phyloP scores from a whole-genome alignment of 2,329 filamentous ascomycete genomes.

The Calonectria montana region DNA sequence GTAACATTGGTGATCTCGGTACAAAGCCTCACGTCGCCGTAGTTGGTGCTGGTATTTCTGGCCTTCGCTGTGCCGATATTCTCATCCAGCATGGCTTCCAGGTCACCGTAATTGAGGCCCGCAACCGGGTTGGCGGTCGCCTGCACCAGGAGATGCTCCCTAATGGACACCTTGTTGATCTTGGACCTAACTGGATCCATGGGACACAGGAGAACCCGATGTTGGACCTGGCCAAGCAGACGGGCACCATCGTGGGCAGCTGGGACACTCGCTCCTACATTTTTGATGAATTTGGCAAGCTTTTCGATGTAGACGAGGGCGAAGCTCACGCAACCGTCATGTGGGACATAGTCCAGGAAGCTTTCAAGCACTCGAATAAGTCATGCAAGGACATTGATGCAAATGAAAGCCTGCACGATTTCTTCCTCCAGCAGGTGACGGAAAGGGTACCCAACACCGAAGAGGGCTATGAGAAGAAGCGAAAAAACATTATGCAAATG shows the following conservation, averaged over 20 bases:
- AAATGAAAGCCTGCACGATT: constrained; percentile 63
- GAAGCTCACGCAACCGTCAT: constrained; percentile 63
- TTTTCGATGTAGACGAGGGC: constrained; percentile 59
- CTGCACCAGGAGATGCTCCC: constrained; percentile 63
- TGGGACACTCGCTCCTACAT: constrained; percentile 66
- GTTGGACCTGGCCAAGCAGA: constrained; percentile 72
- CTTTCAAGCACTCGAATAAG: constrained; percentile 74
- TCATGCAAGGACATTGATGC: constrained; percentile 60
- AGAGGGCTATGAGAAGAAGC: constrained; percentile 52
- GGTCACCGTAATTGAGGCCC: constrained; percentile 77
- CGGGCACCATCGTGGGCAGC: constrained; percentile 60
- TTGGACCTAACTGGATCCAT: constrained; percentile 85
- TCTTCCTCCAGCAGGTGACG: constrained; percentile 59
- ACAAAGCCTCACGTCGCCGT: constrained; percentile 68
- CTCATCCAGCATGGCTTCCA: constrained; percentile 72
- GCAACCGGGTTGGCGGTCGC: constrained; percentile 74
- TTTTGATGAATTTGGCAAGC: constrained; percentile 66
- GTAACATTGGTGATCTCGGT: constrained; percentile 22
- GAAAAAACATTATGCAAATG: constrained; percentile 60
- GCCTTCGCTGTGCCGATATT: constrained; percentile 77
- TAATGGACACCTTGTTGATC: constrained; percentile 63
- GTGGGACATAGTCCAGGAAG: constrained; percentile 76
- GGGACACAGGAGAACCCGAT: constrained; percentile 79
- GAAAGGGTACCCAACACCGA: constrained; percentile 60
- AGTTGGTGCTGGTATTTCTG: constrained; percentile 77